Evolutionary conservation across 108 stramenopile species (phyloP), one percentile per base, ranked within the genome.

Genomic region (Cyclotella kingstonii): DNA sequence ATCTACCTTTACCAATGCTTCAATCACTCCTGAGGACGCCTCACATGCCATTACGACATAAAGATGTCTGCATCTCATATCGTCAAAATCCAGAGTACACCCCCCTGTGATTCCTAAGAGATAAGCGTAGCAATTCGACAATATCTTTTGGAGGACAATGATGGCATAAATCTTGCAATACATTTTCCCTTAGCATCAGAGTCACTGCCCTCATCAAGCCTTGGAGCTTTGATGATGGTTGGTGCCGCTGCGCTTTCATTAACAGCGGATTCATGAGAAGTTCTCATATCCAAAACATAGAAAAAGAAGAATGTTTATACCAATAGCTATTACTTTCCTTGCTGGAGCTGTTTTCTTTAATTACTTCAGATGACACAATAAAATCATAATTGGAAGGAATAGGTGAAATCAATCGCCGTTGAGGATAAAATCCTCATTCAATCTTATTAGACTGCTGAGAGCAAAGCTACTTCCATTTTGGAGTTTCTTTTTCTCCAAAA

Each of bases 21-120:
- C 63, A 36, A 73, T 59, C 14, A 65, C 57, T 1, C 10, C 19
- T 0, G 42, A 26, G 15, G 18, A 14, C 8, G 72, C 72, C 1
- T 63, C 72, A 35, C 15, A 73, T 5, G 57, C 63, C n/a, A 55
- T 49, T 10, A 63, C 72, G 29, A 73, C 63, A 39, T 73, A 63
- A n/a, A 73, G 39, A 5, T 63, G 72, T 5, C 57, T 73, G n/a
- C 57, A 30, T 0, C 72, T 63, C 19, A 29, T 1, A 4, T 51
- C 40, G 35, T 73, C 72, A 6, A 23, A 58, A 19, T 50, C 57
- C 42, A 31, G 50, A 8, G 63, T 73, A 51, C 28, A 36, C n/a
- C 9, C 56, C 63, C 40, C 25, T 23, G 9, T 63, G 35, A 25
- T 60, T 39, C 4, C 63, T 23, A 21, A 73, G 41, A 40, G 42